Conservation (phyloP, 2,329 filamentous ascomycete species). For the Claviceps sp. region DNA sequence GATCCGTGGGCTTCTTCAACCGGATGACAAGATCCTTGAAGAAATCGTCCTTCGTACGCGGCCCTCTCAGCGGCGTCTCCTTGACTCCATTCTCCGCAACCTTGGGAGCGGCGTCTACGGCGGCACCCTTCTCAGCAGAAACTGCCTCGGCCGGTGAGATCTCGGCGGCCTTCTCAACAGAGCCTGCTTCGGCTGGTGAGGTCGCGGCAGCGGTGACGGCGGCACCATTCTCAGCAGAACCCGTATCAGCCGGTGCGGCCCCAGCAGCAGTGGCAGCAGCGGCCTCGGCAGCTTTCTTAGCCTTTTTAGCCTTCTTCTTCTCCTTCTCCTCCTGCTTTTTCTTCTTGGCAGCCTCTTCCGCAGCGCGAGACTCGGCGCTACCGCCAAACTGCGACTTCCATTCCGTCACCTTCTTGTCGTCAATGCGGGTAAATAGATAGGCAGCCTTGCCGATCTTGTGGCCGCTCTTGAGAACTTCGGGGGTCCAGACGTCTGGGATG, state of each 20-base stretch:
- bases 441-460: slow-evolving; percentile 72
- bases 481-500: slow-evolving; percentile 48
- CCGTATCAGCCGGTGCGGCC: slow-evolving; percentile 8
- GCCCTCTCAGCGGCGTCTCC: slow-evolving; percentile 1
- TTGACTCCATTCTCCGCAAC: slow-evolving; percentile 3
- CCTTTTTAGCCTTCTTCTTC: slow-evolving; percentile 20
- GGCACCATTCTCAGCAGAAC: slow-evolving; percentile 5
- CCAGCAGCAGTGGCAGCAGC: slow-evolving; percentile 1
- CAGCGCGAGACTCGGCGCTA: slow-evolving; percentile 31
- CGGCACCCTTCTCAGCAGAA: slow-evolving; percentile 4
- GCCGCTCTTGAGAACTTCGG: slow-evolving; percentile 50
- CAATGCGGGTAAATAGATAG: slow-evolving; percentile 72
- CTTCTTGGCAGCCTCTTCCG: slow-evolving; percentile 36
- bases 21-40: slow-evolving; percentile 13
- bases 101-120: not conserved
- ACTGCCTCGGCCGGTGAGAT: slow-evolving; percentile 8
- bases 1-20: slow-evolving; percentile 4
- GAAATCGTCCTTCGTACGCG: slow-evolving; percentile 5
- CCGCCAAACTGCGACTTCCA: slow-evolving; percentile 67
- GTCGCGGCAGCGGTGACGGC: not conserved
- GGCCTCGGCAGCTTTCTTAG: slow-evolving; percentile 24
- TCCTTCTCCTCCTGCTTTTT: slow-evolving; percentile 37
- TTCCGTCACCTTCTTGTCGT: slow-evolving; percentile 66
- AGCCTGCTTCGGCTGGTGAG: no score
- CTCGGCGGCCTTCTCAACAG: no score